A percentile compares a stretch with the other conserved stretches of the same genome.
Conservation (phyloP, 2,329 filamentous ascomycete genomes). For the Fusarium stilboides region DNA sequence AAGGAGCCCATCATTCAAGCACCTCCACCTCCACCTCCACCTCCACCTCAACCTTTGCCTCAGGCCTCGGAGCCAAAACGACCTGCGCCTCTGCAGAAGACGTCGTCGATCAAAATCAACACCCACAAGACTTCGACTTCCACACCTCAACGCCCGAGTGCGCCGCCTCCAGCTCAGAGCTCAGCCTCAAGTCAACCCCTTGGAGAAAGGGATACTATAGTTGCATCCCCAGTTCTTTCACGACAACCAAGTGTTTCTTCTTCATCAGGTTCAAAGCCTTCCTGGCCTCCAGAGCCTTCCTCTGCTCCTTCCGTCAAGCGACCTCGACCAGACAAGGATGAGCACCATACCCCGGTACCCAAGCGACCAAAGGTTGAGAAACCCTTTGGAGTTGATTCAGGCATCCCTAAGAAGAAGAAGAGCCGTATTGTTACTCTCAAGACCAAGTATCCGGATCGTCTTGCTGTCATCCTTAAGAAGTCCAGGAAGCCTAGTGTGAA, state of each 20-base stretch:
- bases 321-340: slow-evolving; percentile 57
- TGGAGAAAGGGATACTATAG: slow-evolving; percentile 48
- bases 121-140: slow-evolving; percentile 51
- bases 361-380: slow-evolving; percentile 59
- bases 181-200: slow-evolving; percentile 30
- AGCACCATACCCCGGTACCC: slow-evolving; percentile 53
- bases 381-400: slow-evolving; percentile 38
- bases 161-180: slow-evolving; percentile 15
- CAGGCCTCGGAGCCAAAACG: slow-evolving; percentile 49
- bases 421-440: slow-evolving; percentile 57
- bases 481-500: slow-evolving; percentile 39
- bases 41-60: slow-evolving; percentile 29
- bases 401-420: slow-evolving; percentile 49
- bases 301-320: slow-evolving; percentile 52
- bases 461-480: slow-evolving; percentile 55
- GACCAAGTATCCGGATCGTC: slow-evolving; percentile 54
- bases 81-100: slow-evolving; percentile 49
- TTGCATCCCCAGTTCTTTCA: slow-evolving; percentile 45
- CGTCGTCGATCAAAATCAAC: slow-evolving; percentile 59
- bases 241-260: slow-evolving; percentile 46
- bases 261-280: slow-evolving; percentile 41
- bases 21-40: slow-evolving; percentile 32
- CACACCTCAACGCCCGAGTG: slow-evolving; percentile 40
- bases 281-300: slow-evolving; percentile 38
- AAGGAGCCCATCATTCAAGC: slow-evolving; percentile 49